Evolutionary conservation across 768 basidiomycete genomes (phyloP), one percentile per base, ranked within the genome.

Genomic region (Tricholoma bakamatsutake): DNA sequence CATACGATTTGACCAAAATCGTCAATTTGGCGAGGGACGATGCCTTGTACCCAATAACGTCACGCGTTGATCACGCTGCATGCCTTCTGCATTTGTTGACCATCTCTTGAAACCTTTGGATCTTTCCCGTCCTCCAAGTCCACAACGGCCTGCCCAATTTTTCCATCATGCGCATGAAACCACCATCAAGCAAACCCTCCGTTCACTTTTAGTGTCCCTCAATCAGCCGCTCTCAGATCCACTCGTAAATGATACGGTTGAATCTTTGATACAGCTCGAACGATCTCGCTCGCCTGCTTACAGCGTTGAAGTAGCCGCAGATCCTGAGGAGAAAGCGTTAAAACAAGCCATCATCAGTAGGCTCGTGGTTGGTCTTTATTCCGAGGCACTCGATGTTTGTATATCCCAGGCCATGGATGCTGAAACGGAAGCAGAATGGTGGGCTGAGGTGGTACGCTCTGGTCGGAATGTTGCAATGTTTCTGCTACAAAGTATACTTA

Each of bases 381-480:
- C 82, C 5, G 78, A 86, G 53, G 78, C 83, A 1, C 69, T 94
- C 62, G 81, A 90, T 58, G 64, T 73, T 18, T 82, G 84, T 55
- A 68, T 96, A 56, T 64, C 73, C 9, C 83, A 90, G 63, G 90
- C 93, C 1, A 74, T 81, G 8, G 68, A 82, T 33, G 81, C 85
- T 11, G 92, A 94, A 62, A 69, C 76, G 6, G 90, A 93, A 62
- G 83, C 89, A 17, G 82, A 88, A 45, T 97, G 89, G 88, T 98
- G 94, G 94, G 77, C 79, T 13, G 79, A 83, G 28, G 67, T 88
- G 40, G 84, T 87, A 59, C 77, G 82, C 31, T 91, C 88, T 3
- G 64, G 74, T 27, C 60, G 70, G 51, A 78, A 75, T 17, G 76
- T 86, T 9, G 77, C 78, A 3, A 71, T 80, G 64, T 93, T 88